Evolutionary conservation across 371 early-diverging fungal genomes (phyloP).

Genomic region (Choanephora cucurbitarum): DNA sequence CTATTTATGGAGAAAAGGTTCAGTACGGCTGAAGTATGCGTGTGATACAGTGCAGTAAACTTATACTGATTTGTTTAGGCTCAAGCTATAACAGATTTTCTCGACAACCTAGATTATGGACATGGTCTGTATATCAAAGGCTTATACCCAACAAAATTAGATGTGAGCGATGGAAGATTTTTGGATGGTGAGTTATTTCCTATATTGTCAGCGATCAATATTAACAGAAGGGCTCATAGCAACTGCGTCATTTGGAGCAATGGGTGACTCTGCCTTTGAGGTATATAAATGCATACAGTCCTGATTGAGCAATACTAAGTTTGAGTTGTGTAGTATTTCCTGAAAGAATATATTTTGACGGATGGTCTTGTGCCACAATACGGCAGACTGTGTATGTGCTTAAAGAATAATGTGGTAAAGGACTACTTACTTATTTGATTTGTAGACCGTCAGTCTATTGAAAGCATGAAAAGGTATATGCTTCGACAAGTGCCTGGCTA

Average conservation of each 20-base stretch:
- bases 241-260: conserved; percentile 47
- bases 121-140: conserved; percentile 57
- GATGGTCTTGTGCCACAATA: conserved; percentile 55
- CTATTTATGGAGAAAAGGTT: conserved; percentile 61
- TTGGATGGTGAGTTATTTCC: conserved; percentile 29
- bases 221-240: conserved; percentile 13
- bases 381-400: conserved; percentile 57
- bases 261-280: conserved; percentile 60
- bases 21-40: neutral
- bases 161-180: conserved; percentile 39
- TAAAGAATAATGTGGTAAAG: neutral
- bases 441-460: conserved; percentile 49
- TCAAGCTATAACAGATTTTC: conserved; percentile 47
- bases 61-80: conserved; percentile 31
- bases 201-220: neutral
- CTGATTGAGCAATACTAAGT: neutral
- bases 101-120: conserved; percentile 41
- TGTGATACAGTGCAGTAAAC: too few relatives aligned
- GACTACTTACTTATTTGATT: neutral
- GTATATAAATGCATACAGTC: conserved; percentile 17
- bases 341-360: conserved; percentile 68
- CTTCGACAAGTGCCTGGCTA: conserved; percentile 43
- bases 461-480: conserved; percentile 55
- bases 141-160: conserved; percentile 52
- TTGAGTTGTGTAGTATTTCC: conserved; percentile 58